A percentile compares a stretch with the other conserved stretches of the same genome.
These are phyloP conservation scores for Cystobasidium pallidum DNA, from an alignment of 1,284 basidiomycete species.

Conservation along the genomic window DNA sequence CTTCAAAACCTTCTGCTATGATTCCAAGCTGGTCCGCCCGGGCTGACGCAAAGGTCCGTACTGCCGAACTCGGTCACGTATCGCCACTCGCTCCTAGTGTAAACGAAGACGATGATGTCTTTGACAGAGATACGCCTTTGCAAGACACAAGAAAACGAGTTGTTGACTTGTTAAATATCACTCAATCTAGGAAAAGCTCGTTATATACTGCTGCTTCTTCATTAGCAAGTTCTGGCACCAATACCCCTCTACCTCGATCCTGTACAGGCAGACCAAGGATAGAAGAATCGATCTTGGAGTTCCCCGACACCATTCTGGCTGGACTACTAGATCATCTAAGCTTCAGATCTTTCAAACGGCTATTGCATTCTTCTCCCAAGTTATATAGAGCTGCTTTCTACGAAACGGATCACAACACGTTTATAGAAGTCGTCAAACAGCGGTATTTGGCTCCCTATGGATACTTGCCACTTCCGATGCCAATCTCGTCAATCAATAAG, in stretches of 20 bases:
- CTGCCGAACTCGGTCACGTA: no score
- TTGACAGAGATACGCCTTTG: background rate
- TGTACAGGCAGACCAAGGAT: conserved; percentile 11
- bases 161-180: background rate
- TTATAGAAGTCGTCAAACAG: conserved; percentile 47
- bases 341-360: conserved; percentile 39
- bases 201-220: conserved; percentile 1
- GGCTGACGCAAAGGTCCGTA: no score
- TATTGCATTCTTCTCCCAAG: conserved; percentile 32
- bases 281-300: conserved; percentile 38
- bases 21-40: background rate
- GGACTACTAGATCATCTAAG: conserved; percentile 41
- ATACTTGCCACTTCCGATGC: conserved; percentile 38
- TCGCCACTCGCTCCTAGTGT: no score
- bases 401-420: background rate
- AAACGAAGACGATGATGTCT: conserved; percentile 5
- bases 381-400: conserved; percentile 11
- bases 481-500: background rate
- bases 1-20: background rate
- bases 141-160: conserved; percentile 7
- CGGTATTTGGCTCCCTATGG: conserved; percentile 50
- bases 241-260: background rate
- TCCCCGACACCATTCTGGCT: conserved; percentile 31
- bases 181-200: background rate
- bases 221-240: conserved; percentile 30